Base-by-base conservation (phyloP, 176 grass and related monocot species). In the Chloris gayana region DNA sequence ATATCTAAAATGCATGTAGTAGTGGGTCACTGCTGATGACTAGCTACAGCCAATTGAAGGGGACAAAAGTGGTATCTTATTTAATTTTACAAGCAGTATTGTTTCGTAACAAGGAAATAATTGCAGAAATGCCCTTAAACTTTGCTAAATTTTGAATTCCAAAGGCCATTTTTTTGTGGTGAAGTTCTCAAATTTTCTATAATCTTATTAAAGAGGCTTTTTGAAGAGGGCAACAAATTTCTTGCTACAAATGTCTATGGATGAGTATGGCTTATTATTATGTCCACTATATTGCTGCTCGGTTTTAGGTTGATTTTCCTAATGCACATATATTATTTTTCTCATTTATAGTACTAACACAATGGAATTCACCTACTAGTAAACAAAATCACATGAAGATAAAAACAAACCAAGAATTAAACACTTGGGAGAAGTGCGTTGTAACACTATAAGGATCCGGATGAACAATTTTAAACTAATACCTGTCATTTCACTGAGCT, bases 41-140 rank as follows among this genome's bases (percentile, higher is more conserved):
- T 73, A 85, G 35, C 26, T 64, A 67, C 45, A 64, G 60, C 59
- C 84, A 80, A 80, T 54, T 25, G 47, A 73, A 85, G 19, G 34
- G 9, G 47, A 54, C 76, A 58, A 73, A 64, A 85, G 33, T 80
- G 45, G 58, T 45, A 67, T 19, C 25, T 66, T 85, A 41, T 72
- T 85, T 79, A 79, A 64, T 64, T 64, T 72, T 12, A 72, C 24
- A 54, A 74, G 67, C 14, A 50, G 0, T 63, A 64, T 19, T 6
- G 32, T 72, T 15, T 6, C 4, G 0, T 56, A 51, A 14, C 14
- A 67, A 46, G 14, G 15, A 26, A 80, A 25, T 24, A 19, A 35
- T 19, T 22, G 6, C 10, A 21, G 7, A 51, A 0, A 53, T 42
- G 2, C 4, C 31, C 75, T 72, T 51, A 8, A 0, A 17, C 0